phyloP scores from a whole-genome alignment of 2,329 filamentous ascomycete genomes.

The Kalaharituber pfeilii region DNA sequence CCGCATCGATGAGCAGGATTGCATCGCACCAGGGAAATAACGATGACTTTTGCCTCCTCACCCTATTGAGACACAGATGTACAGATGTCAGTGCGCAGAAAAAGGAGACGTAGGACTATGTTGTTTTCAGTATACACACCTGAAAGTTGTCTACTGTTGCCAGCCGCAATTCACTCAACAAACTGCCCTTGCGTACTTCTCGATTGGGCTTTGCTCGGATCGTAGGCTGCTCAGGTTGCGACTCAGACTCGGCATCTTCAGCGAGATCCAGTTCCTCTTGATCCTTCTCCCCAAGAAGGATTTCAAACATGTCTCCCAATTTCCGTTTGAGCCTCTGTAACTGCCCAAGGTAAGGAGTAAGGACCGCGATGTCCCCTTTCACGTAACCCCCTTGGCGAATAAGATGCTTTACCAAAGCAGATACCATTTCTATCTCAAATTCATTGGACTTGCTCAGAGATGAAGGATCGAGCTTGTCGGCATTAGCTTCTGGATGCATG shows the following conservation, averaged over 20 bases:
- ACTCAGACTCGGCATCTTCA: background rate
- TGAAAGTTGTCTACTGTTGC: slow-evolving; percentile 22
- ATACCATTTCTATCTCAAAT: slow-evolving; percentile 20
- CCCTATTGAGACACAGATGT: slow-evolving; percentile 48
- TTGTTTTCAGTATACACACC: slow-evolving; percentile 1
- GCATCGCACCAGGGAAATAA: slow-evolving; percentile 54
- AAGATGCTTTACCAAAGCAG: slow-evolving; percentile 31
- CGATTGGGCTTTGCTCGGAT: slow-evolving; percentile 9
- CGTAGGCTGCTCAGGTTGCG: background rate
- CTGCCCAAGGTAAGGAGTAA: slow-evolving; percentile 26
- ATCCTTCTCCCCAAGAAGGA: slow-evolving; percentile 25
- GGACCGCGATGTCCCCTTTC: slow-evolving; percentile 31
- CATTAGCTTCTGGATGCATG: slow-evolving; percentile 30
- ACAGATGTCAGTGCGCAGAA: background rate
- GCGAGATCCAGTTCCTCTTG: slow-evolving; percentile 21
- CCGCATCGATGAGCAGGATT: slow-evolving; percentile 42
- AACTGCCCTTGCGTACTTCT: slow-evolving; percentile 19
- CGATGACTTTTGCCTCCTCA: slow-evolving; percentile 53
- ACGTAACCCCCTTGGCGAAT: slow-evolving; percentile 31
- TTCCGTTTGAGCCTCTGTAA: slow-evolving; percentile 24
- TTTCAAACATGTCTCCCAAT: slow-evolving; percentile 23
- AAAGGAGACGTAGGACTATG: slow-evolving; percentile 13
- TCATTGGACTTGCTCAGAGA: slow-evolving; percentile 31
- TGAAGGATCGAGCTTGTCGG: slow-evolving; percentile 22
- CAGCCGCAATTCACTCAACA: slow-evolving; percentile 23